Conservation (phyloP, 139 green algal genomes). For the Volvox reticuliferus region DNA sequence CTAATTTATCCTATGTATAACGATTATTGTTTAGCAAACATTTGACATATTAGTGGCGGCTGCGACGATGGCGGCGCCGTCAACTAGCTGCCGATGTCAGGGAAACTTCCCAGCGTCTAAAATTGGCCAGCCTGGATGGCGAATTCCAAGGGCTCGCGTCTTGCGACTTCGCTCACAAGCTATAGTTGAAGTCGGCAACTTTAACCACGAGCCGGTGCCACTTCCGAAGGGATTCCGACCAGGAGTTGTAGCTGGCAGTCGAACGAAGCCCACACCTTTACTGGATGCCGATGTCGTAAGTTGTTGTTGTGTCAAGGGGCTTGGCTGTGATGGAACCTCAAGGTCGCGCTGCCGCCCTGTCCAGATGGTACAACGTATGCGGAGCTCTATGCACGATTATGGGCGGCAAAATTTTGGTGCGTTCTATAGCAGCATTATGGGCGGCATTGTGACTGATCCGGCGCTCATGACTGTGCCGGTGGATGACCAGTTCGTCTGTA, state of each 20-base stretch:
- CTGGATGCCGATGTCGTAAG: constrained; percentile 57
- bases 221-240: neutral
- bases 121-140: neutral
- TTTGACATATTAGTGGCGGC: neutral
- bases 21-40: no score
- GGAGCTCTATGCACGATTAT: constrained; percentile 5
- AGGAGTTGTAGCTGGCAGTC: constrained; percentile 48
- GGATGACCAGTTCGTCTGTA: constrained; percentile 87
- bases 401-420: constrained; percentile 57
- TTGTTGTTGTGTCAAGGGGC: neutral
- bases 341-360: neutral
- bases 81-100: constrained; percentile 38
- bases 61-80: constrained; percentile 22
- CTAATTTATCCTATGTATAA: no score
- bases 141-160: neutral
- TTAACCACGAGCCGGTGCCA: neutral
- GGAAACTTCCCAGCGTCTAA: neutral
- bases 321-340: neutral
- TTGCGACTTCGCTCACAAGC: constrained; percentile 13
- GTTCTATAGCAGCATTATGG: constrained; percentile 87
- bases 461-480: constrained; percentile 82
- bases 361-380: constrained; percentile 61
- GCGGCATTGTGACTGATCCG: constrained; percentile 87
- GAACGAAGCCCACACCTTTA: constrained; percentile 59
- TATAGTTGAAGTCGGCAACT: neutral